Percentiles rank a stretch among this genome's conserved stretches.
phyloP scores from a whole-genome alignment of 495 filamentous ascomycete species.

The Pyrenopolyporus hunteri region DNA sequence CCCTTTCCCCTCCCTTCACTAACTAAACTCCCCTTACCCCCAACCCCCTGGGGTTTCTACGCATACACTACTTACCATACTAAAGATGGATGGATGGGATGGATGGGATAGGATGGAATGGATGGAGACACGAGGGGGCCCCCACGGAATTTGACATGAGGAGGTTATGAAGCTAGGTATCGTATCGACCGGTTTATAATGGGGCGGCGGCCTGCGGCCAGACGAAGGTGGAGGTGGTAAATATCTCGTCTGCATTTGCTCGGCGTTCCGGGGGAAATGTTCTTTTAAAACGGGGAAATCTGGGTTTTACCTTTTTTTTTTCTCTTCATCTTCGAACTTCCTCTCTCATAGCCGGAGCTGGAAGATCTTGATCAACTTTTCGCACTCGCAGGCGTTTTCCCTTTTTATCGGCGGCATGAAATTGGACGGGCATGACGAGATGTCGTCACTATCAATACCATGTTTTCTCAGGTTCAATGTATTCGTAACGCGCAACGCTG shows the following conservation, averaged over 20 bases:
- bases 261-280: slow-evolving; percentile 16
- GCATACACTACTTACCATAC: background rate
- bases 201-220: too few species aligned
- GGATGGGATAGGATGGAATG: too few species aligned
- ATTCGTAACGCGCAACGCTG: too few species aligned
- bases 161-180: too few species aligned
- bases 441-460: background rate
- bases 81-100: too few species aligned
- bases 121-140: background rate
- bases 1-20: background rate
- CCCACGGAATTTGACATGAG: too few species aligned
- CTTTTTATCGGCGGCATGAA: background rate
- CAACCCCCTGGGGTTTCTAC: background rate
- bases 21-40: background rate
- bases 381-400: slow-evolving; percentile 17
- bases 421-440: background rate
- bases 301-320: background rate
- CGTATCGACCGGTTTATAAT: too few species aligned
- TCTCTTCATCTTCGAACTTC: slow-evolving; percentile 5
- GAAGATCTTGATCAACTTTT: slow-evolving; percentile 9
- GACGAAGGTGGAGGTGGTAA: too few species aligned
- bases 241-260: slow-evolving; percentile 23
- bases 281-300: background rate
- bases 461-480: background rate
- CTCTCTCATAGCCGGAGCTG: slow-evolving; percentile 17